Base-by-base conservation (phyloP, 805 yeast species). In the Cyberlindnera petersonii region DNA sequence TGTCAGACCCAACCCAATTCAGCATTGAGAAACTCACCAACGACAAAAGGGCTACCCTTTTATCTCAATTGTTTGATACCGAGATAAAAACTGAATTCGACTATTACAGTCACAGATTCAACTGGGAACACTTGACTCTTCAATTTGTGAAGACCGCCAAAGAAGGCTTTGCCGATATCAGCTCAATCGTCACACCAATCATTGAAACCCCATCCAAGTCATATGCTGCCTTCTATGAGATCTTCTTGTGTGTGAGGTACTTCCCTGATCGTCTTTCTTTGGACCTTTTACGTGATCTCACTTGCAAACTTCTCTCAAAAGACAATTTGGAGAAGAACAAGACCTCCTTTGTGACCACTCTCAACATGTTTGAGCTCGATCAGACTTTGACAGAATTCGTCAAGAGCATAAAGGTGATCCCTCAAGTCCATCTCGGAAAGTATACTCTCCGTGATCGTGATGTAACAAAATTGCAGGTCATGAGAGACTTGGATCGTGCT, bases 381-480 rank as follows among this genome's bases (percentile, higher is more conserved):
- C 52, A 50, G 11, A 55, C 53, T 16, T 40, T 57, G 13, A 35
- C 33, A 2, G 35, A 48, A 2, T 40, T 61, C 23, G 50, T 59
- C 28, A 56, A 56, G 31, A 39, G 49, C 4, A 44, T 60, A 30
- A 56, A 50, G 26, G 55, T 48, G 42, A 39, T 62, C 3, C 52
- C 52, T 32, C 38, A 39, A 3, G 19, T 34, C 9, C 46, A 48
- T 3, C 30, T 51, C 9, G 49, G 44, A 4, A 47, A 39, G n/a
- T 40, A 47, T 21, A 23, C 51, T 3, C 27, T 33, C 6, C 46
- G 50, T 29, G 47, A 69, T 56, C 52, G 63, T 50, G 65, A 66
- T 56, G 65, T 78, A 38, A 66, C 66, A 47, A 59, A 58, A 52
- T 18, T 47, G 11, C 26, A 19, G 4, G 16, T 44, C 9, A 34